Evolutionary conservation across 2,329 filamentous ascomycete genomes (phyloP).

Genomic region (Amphichorda felina): DNA sequence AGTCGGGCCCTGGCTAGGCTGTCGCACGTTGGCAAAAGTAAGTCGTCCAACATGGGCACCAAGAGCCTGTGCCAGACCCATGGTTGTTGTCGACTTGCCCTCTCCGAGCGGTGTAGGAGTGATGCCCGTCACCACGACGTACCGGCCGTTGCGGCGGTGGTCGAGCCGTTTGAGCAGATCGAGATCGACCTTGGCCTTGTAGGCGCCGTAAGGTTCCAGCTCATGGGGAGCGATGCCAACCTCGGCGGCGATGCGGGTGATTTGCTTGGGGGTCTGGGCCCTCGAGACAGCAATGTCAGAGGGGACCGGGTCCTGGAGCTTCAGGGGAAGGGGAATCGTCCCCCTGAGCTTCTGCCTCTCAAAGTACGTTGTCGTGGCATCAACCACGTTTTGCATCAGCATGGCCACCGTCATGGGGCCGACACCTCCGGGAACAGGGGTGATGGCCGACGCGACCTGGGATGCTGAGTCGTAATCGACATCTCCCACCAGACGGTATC

Average conservation of each 20-base stretch:
- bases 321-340: slow-evolving; percentile 74
- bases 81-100: slow-evolving; percentile 95
- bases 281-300: slow-evolving; percentile 91
- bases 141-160: slow-evolving; percentile 80
- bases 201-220: slow-evolving; percentile 85
- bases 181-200: slow-evolving; percentile 93
- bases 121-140: slow-evolving; percentile 88
- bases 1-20: slow-evolving; percentile 93
- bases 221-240: slow-evolving; percentile 81
- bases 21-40: slow-evolving; percentile 91
- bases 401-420: slow-evolving; percentile 99
- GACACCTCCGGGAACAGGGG: slow-evolving; percentile 90
- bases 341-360: slow-evolving; percentile 71
- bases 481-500: slow-evolving; percentile 84
- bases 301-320: slow-evolving; percentile 70
- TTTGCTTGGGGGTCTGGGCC: slow-evolving; percentile 81
- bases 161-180: slow-evolving; percentile 69
- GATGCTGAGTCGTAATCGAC: slow-evolving; percentile 82
- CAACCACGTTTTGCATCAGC: slow-evolving; percentile 90
- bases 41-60: slow-evolving; percentile 79
- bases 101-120: slow-evolving; percentile 94
- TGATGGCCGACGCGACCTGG: slow-evolving; percentile 84
- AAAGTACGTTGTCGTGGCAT: slow-evolving; percentile 71
- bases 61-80: slow-evolving; percentile 87
- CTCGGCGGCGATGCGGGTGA: slow-evolving; percentile 74